A percentile compares a stretch with the other conserved stretches of the same genome.
These are phyloP conservation scores for Teratosphaeria epicoccoides DNA, from an alignment of 2,329 filamentous ascomycete genomes.

Conservation along the genomic window DNA sequence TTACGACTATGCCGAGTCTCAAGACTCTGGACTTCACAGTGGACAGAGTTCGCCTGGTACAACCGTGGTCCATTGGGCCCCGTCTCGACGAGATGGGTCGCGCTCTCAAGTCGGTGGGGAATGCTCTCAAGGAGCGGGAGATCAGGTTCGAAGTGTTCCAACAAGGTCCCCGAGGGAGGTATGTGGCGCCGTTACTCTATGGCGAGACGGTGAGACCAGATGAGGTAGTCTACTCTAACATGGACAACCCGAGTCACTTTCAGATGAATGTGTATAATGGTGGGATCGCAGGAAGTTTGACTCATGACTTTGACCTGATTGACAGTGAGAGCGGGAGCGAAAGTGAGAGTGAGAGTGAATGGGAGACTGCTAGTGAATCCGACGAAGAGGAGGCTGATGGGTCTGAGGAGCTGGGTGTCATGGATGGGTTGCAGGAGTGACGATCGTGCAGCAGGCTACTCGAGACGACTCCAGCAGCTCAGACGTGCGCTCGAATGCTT, in stretches of 20 bases:
- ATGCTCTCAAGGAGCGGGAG: neutral
- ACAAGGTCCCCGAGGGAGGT: neutral
- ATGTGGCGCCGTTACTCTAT: slow-evolving; percentile 1
- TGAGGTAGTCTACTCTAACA: neutral
- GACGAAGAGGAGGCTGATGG: neutral
- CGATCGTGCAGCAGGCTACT: neutral
- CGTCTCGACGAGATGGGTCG: neutral
- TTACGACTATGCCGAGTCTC: neutral
- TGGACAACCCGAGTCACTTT: neutral
- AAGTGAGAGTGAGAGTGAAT: neutral
- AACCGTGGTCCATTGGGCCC: neutral
- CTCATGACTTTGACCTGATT: no score
- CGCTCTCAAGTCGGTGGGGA: neutral
- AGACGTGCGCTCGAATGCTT: neutral
- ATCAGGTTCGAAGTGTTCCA: neutral
- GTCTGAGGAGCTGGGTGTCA: neutral
- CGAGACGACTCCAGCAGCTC: no score
- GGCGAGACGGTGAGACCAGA: slow-evolving; percentile 1
- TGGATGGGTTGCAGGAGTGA: neutral
- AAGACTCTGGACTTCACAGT: neutral
- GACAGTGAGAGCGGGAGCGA: neutral
- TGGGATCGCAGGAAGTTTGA: no score
- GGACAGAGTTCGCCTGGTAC: neutral
- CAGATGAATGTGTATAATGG: neutral
- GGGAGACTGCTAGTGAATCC: neutral